Base-by-base conservation (phyloP, 495 filamentous ascomycete species). In the Polyplosphaeria fusca region DNA sequence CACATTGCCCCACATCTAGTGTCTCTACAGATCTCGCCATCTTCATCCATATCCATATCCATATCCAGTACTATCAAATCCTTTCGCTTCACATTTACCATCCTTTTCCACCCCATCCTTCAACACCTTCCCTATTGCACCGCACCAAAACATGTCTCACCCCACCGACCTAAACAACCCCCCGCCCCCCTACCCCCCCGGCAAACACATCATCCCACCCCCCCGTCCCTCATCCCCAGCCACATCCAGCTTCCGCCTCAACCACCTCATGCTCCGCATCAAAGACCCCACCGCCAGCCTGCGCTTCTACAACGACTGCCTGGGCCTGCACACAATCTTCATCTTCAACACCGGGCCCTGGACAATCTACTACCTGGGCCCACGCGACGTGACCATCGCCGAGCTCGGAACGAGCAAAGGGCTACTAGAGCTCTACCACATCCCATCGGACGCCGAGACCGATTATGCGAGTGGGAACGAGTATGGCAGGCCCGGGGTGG, bases 341-440 rank as follows among this genome's bases (percentile, higher is more conserved):
- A 52, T 60, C 3, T 60, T 60, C 42, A 60, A 60, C 39, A 26
- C 35, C 24, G 56, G 56, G 37, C 48, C 56, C 0, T 60, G 56
- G 56, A 60, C 56, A 4, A 60, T 60, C 7, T 60, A 60, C 20
- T 60, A 60, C 16, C 23, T 60, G 14, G 56, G 56, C 0, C 56
- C 56, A 39, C 26, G 56, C 19, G 56, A 60, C 13, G 48, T 53
- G 25, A 24, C 18, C n/a, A 58, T 58, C 1, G 5, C 16, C 1
- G 48, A n/a, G 0, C 28, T 53, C 0, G 56, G 56, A 1, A 60
- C 56, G 19, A 26, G 26, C 20, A 60, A 60, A 43, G 56, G 56
- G 14, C 49, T 60, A 18, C 37, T 60, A 3, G 56, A 60, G 23
- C 43, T 60, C 7, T 60, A 60, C 19, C 49, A 60, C 30, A 53